Percentiles rank a stretch among this genome's conserved stretches.
Conservation (phyloP, 257 asterid species). For the Scutellaria baicalensis region DNA sequence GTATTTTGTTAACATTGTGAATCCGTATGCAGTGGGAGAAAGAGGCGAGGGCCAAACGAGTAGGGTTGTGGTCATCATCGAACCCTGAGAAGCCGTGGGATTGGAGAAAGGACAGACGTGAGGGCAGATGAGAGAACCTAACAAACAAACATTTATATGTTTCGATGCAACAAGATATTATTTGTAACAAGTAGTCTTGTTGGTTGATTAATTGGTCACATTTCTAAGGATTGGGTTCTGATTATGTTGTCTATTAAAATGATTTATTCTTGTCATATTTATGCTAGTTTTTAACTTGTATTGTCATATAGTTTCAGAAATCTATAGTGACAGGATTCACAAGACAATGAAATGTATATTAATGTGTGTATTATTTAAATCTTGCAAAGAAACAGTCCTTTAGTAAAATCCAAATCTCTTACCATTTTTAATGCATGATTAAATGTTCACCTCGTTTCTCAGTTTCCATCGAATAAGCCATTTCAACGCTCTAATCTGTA, state of each 20-base stretch:
- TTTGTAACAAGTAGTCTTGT: not conserved
- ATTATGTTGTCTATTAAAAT: not conserved
- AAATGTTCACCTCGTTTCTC: too few species aligned
- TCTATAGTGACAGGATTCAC: not conserved
- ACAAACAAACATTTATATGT: not conserved
- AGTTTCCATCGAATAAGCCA: too few species aligned
- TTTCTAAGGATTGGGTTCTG: not conserved
- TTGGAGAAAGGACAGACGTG: slow-evolving; percentile 85
- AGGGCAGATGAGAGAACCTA: slow-evolving; percentile 31
- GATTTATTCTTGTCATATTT: not conserved
- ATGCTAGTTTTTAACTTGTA: not conserved
- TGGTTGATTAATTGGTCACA: not conserved
- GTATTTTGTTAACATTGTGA: not conserved
- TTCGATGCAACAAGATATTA: too few species aligned
- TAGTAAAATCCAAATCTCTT: too few species aligned
- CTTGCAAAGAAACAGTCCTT: not conserved
- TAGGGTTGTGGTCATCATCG: slow-evolving; percentile 68
- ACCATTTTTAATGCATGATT: too few species aligned
- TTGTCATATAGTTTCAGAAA: not conserved
- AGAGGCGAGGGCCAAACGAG: slow-evolving; percentile 69
- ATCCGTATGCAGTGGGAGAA: slow-evolving; percentile 63
- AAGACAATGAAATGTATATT: not conserved
- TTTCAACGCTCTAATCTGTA: too few species aligned
- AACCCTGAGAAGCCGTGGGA: slow-evolving; percentile 99
- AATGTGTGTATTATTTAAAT: not conserved